Conservation (phyloP, 345 rosid genomes). For the Salix exigua region DNA sequence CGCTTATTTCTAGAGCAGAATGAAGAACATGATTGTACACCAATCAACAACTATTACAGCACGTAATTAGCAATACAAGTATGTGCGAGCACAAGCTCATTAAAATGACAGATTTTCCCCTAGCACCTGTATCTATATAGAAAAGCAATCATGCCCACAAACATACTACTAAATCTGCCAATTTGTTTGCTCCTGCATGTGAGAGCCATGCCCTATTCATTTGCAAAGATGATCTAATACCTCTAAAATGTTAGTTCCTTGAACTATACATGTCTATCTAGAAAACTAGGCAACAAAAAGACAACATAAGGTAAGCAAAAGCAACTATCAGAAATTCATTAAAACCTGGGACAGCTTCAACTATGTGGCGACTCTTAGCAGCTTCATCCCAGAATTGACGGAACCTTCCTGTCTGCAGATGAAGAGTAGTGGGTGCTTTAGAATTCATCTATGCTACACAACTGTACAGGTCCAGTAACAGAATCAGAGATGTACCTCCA, state of each 20-base stretch:
- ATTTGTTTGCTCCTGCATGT: neutral
- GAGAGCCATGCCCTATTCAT: neutral
- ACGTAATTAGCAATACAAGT: neutral
- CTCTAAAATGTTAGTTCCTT: neutral
- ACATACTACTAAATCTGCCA: neutral
- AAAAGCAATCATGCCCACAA: neutral
- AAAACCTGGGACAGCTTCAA: conserved; percentile 92
- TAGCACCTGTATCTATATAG: neutral
- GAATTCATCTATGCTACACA: conserved; percentile 6
- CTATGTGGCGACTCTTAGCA: conserved; percentile 76
- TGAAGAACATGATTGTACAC: neutral
- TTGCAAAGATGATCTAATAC: neutral
- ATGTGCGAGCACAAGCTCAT: neutral
- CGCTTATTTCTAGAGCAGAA: neutral
- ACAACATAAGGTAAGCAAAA: neutral
- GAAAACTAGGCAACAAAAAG: neutral
- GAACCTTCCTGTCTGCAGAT: conserved; percentile 82
- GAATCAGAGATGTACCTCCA: conserved; percentile 57
- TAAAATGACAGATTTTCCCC: neutral
- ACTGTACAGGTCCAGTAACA: neutral
- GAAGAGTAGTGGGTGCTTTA: neutral
- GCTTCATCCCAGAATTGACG: conserved; percentile 95
- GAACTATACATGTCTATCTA: neutral
- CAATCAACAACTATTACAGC: neutral
- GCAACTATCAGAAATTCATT: neutral